A percentile compares a stretch with the other conserved stretches of the same genome.
These are phyloP conservation scores for Arthroderma sp. DNA, from an alignment of 2,329 filamentous ascomycete species.

Conservation along the genomic window DNA sequence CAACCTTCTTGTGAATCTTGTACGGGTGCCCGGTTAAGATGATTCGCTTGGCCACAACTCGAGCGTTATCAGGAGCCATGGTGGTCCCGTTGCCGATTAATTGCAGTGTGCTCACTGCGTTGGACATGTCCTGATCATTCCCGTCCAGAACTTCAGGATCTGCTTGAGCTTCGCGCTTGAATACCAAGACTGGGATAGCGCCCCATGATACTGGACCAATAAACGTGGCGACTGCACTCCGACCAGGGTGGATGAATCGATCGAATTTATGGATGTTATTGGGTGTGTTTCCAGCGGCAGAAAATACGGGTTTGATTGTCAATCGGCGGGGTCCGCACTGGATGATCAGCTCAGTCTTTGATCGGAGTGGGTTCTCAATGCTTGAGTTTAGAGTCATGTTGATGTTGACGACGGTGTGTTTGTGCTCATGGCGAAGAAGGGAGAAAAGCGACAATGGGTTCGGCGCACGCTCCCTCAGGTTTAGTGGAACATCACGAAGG, in stretches of 20 bases:
- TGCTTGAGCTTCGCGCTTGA: constrained; percentile 41
- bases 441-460: constrained; percentile 67
- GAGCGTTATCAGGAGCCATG: constrained; percentile 57
- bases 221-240: constrained; percentile 78
- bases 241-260: constrained; percentile 79
- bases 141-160: constrained; percentile 30
- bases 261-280: constrained; percentile 98
- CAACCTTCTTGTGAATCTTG: constrained; percentile 96
- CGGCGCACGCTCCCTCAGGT: constrained; percentile 37
- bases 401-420: constrained; percentile 79
- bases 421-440: constrained; percentile 85
- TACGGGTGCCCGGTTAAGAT: constrained; percentile 92
- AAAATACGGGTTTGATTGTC: constrained; percentile 81
- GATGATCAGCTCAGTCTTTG: constrained; percentile 82
- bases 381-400: constrained; percentile 76
- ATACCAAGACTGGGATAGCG: constrained; percentile 77
- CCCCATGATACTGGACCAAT: constrained; percentile 89
- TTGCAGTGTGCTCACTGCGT: constrained; percentile 40
- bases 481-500: constrained; percentile 47
- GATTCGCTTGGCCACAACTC: constrained; percentile 85
- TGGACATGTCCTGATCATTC: constrained; percentile 26
- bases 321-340: constrained; percentile 84
- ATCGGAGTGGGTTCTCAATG: constrained; percentile 61
- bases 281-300: constrained; percentile 72
- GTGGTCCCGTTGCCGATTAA: constrained; percentile 81